Evolutionary conservation across 352 stramenopile species (phyloP), one percentile per base, ranked within the genome.

Genomic region (Peronospora farinosa): DNA sequence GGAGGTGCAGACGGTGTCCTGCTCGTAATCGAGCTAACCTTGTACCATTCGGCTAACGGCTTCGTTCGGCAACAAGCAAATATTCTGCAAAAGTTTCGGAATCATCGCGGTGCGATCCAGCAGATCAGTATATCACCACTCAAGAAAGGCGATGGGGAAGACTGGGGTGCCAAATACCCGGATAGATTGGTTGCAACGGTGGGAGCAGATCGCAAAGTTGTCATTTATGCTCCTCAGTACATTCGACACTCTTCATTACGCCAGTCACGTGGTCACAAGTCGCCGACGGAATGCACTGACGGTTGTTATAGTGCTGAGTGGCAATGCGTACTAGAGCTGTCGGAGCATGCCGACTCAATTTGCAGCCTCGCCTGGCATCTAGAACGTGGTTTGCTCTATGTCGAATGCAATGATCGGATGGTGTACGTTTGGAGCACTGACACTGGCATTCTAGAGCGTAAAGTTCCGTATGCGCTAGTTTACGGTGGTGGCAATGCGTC

Each of bases 381-480:
- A 0, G 74, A 88, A 28, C 63, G 71, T 0, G 74, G 78, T 0
- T 41, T 86, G 28, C 36, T 90, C 1, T 52, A 76, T 31, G 63
- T 92, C 11, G 80, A 89, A 37, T 93, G 78, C 38, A 74, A 71
- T 41, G 74, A 93, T 55, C 59, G 54, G 1, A 84, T 90, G 72
- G 69, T 88, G 27, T 86, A 88, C 33, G 71, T 93, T 9, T 93
- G 83, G 83, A 89, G 63, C 37, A 63, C 72, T 0, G 72, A 88
- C 15, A 90, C 78, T n/a, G 80, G 83, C 0, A 72, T 92, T 19
- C 36, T 93, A 0, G 83, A 93, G 47, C 74, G 82, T 28, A 65
- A 60, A 2, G 38, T 89, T 8, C 82, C 82, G 12, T 54, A 41
- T 15, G 72, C 72, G 7, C 42, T 92, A 15, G 36, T 92, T 1